phyloP scores from a whole-genome alignment of 2,329 filamentous ascomycete genomes.

The Epichloe gansuensis region DNA sequence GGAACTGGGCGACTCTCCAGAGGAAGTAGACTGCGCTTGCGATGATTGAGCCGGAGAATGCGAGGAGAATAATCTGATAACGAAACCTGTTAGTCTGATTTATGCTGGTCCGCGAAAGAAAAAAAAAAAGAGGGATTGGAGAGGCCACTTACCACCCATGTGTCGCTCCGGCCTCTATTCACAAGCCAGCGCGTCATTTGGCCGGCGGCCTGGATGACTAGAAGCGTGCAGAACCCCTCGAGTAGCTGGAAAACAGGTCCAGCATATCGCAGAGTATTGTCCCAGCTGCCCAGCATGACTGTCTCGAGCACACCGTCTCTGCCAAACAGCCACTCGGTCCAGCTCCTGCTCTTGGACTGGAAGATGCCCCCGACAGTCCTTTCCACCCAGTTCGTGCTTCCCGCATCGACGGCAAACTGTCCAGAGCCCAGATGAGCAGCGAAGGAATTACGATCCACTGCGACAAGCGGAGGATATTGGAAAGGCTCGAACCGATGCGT shows the following conservation, averaged over 20 bases:
- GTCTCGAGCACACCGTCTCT: conserved; percentile 69
- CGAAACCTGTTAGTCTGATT: conserved; percentile 19
- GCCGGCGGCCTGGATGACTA: conserved; percentile 89
- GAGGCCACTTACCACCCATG: conserved; percentile 67
- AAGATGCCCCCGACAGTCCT: conserved; percentile 59
- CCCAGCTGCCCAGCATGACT: conserved; percentile 74
- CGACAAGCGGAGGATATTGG: conserved; percentile 55
- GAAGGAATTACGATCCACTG: conserved; percentile 82
- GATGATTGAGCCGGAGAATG: conserved; percentile 80
- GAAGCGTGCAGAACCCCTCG: conserved; percentile 90
- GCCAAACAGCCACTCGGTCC: conserved; percentile 82
- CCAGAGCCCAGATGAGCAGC: conserved; percentile 87
- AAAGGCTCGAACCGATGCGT: conserved; percentile 57
- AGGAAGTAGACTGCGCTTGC: conserved; percentile 92
- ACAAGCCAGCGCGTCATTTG: conserved; percentile 93
- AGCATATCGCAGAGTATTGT: conserved; percentile 76
- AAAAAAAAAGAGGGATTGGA: not conserved
- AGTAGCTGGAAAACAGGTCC: conserved; percentile 88
- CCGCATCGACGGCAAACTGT: conserved; percentile 87
- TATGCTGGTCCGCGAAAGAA: not conserved
- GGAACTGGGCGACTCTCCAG: conserved; percentile 88
- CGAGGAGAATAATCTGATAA: conserved; percentile 70
- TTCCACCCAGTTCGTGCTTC: conserved; percentile 66
- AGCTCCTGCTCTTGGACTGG: conserved; percentile 47
- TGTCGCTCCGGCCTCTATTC: conserved; percentile 84